phyloP scores from a whole-genome alignment of 2,329 filamentous ascomycete genomes.

The Aphanoascus verrucosus region DNA sequence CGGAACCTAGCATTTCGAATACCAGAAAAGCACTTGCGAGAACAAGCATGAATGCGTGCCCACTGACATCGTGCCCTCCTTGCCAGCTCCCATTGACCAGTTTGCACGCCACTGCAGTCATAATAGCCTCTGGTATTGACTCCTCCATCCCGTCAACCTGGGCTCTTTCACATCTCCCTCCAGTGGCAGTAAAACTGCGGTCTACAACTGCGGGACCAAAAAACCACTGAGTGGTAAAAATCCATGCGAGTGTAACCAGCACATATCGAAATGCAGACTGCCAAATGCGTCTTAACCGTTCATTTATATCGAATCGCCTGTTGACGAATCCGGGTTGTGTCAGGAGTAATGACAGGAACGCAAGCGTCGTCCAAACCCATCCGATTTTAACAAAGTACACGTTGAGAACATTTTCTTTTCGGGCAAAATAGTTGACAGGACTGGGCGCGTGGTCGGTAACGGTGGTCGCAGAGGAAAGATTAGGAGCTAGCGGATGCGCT shows the following conservation, averaged over 20 bases:
- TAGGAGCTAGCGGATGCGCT: slow-evolving; percentile 51
- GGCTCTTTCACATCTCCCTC: slow-evolving; percentile 65
- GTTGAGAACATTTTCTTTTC: slow-evolving; percentile 89
- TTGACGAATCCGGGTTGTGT: slow-evolving; percentile 52
- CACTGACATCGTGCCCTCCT: slow-evolving; percentile 93
- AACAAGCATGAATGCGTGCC: slow-evolving; percentile 87
- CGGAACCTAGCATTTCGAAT: slow-evolving; percentile 63
- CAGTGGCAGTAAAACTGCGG: slow-evolving; percentile 75
- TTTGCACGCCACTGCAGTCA: slow-evolving; percentile 73
- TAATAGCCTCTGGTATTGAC: slow-evolving; percentile 27
- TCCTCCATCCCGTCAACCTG: slow-evolving; percentile 37
- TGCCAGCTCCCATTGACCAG: slow-evolving; percentile 71
- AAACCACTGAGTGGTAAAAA: slow-evolving; percentile 88
- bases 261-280: slow-evolving; percentile 58
- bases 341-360: slow-evolving; percentile 59
- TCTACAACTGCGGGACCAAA: slow-evolving; percentile 88
- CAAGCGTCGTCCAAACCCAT: slow-evolving; percentile 79
- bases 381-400: slow-evolving; percentile 86
- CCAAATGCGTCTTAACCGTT: slow-evolving; percentile 37
- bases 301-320: slow-evolving; percentile 28
- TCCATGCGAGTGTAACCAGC: slow-evolving; percentile 67
- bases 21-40: slow-evolving; percentile 70
- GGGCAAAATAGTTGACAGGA: slow-evolving; percentile 66
- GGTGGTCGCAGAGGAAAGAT: slow-evolving; percentile 27
- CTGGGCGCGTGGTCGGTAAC: slow-evolving; percentile 8